phyloP scores from a whole-genome alignment of 2,329 filamentous ascomycete genomes.

The Aspergillus felis region DNA sequence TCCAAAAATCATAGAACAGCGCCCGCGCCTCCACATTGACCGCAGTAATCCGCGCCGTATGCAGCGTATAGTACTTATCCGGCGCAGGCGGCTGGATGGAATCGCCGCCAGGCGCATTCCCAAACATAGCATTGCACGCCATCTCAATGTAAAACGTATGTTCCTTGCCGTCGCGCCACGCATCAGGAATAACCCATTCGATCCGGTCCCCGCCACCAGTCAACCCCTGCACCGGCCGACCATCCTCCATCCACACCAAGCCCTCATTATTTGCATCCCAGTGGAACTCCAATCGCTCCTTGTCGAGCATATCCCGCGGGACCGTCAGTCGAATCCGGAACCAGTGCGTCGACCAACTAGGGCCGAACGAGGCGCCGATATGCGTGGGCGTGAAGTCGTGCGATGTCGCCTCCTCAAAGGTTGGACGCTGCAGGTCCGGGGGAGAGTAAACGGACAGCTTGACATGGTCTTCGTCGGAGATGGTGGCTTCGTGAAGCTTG shows the following conservation, averaged over 20 bases:
- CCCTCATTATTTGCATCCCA: constrained; percentile 96
- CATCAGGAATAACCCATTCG: constrained; percentile 84
- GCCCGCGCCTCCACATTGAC: constrained; percentile 81
- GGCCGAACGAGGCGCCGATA: constrained; percentile 78
- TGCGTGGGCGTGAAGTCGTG: constrained; percentile 71
- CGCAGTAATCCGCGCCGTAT: constrained; percentile 78
- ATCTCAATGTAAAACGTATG: constrained; percentile 95
- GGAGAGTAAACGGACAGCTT: constrained; percentile 84
- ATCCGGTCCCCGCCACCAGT: constrained; percentile 84
- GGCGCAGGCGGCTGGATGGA: constrained; percentile 83
- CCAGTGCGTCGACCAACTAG: constrained; percentile 98
- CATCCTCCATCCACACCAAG: constrained; percentile 87
- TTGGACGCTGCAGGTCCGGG: constrained; percentile 72
- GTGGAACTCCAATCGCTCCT: constrained; percentile 85
- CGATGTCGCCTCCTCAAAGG: constrained; percentile 77
- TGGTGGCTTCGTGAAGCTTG: constrained; percentile 67
- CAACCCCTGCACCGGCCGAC: constrained; percentile 84
- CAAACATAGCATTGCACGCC: constrained; percentile 99
- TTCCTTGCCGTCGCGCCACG: constrained; percentile 77
- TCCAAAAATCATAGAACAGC: constrained; percentile 91
- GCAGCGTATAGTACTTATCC: constrained; percentile 74
- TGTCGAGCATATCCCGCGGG: constrained; percentile 66
- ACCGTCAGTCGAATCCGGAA: constrained; percentile 80
- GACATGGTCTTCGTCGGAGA: constrained; percentile 69
- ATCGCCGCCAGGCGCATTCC: constrained; percentile 79